Evolutionary conservation across 2,329 filamentous ascomycete genomes (phyloP), one percentile per base, ranked within the genome.

Genomic region (Aspergillus pseudoviridinutans): DNA sequence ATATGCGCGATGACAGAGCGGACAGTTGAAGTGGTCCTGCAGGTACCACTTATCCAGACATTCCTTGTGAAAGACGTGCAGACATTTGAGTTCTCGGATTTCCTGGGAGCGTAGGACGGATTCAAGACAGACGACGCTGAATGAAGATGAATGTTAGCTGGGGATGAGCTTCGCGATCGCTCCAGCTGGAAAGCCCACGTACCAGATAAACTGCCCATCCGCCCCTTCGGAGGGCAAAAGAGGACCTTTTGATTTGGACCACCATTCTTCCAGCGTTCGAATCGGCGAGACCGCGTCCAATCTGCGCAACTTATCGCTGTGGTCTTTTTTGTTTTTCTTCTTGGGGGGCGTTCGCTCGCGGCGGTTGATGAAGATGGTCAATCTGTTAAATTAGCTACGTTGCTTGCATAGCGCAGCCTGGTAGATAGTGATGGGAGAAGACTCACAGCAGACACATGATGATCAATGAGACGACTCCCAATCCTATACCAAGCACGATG

Each of bases 31-130:
- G 50, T 76, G 73, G 60, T 73, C 68, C 12, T 71, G 66, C 42
- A 75, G 61, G 54, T 71, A 76, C 73, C 73, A 76, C 57, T 71
- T 74, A 44, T 76, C 73, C 25, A 76, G 59, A 53, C 73, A 75
- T 53, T 74, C 72, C 25, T 69, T 67, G 55, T 76, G 73, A 54
- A 76, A 76, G 20, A 76, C 72, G 54, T 76, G 73, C 57, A 73
- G 61, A 52, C 73, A 76, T 54, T 69, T 71, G 53, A 76, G 58
- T 54, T 76, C 71, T 27, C 71, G 69, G 52, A 76, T 74, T 32
- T 74, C 68, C 29, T 76, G 69, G 3, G 61, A 62, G 35, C 65
- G 71, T 12, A 66, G 63, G 35, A 76, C 73, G 27, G 70, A 67
- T 6, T 76, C 73, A n/a, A 76, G 64, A 51, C 73, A 76, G 38